Evolutionary conservation across 148 eudicot genomes (phyloP).

Genomic region (Nyssa sinensis): DNA sequence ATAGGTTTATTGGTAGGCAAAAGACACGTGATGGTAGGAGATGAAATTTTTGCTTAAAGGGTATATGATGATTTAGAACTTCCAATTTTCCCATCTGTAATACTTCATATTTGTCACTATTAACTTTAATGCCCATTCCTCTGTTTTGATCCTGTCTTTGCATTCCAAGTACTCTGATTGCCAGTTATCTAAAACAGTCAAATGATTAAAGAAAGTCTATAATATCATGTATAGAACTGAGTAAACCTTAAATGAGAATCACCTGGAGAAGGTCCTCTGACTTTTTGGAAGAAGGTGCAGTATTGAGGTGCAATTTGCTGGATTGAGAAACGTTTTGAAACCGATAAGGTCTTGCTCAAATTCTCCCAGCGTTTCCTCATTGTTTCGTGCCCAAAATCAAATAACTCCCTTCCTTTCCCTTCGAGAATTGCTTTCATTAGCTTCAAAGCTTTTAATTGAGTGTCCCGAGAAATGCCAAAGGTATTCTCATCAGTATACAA

Average conservation of each 20-base stretch:
- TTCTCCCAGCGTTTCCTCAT: constrained; percentile 24
- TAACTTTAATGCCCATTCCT: neutral
- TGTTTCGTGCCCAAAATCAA: constrained; percentile 14
- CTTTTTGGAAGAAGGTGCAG: constrained; percentile 15
- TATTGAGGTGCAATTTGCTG: constrained; percentile 19
- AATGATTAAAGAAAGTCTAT: too few relatives aligned
- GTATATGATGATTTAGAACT: neutral
- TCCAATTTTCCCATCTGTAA: neutral
- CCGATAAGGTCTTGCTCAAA: constrained; percentile 8
- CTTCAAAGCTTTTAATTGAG: constrained; percentile 24
- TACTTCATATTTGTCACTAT: neutral
- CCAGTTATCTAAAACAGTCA: too few relatives aligned
- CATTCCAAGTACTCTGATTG: neutral
- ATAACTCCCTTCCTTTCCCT: constrained; percentile 18
- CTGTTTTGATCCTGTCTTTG: neutral
- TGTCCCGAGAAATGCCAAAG: constrained; percentile 18
- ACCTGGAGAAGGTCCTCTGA: constrained; percentile 33
- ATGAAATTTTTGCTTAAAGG: too few relatives aligned
- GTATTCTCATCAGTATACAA: neutral
- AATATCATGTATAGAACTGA: too few relatives aligned
- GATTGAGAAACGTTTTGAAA: constrained; percentile 19
- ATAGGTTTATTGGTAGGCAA: too few relatives aligned
- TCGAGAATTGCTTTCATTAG: constrained; percentile 17
- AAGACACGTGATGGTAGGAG: too few relatives aligned
- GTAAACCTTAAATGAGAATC: neutral